Base-by-base conservation (phyloP, 352 stramenopile species). In the Phytophthora nicotianae region DNA sequence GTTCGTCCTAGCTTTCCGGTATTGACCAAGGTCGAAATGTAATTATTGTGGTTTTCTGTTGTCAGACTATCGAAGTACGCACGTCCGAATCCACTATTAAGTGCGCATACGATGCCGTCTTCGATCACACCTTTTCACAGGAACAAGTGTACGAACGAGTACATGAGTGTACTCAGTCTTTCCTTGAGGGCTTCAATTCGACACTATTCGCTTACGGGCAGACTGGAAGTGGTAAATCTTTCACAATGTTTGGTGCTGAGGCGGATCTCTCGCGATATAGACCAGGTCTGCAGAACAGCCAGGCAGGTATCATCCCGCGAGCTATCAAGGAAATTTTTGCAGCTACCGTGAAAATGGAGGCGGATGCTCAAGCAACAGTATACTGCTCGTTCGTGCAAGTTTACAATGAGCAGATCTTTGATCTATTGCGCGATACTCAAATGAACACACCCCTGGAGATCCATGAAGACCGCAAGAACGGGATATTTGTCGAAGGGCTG, bases 371-470 rank as follows among this genome's bases (percentile, higher is more conserved):
- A 38, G 72, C 69, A 5, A 68, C 68, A 19, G 69, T 95, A 0
- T 96, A 86, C 38, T 96, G 86, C 56, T 94, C 83, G 2, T 96
- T 96, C 45, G 82, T 93, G 19, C 90, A 97, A 68, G 91, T 97
- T 56, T 97, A 96, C 79, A 98, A 98, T 57, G 92, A 98, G 43
- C 81, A 97, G 52, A 77, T 97, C 17, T 97, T 90, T 50, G 91
- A 98, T 50, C 52, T 98, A 35, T 60, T 97, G 40, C 75, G 90
- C 13, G 92, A 98, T 52, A 80, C 75, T 20, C 70, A 79, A 32
- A 93, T 95, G 82, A 67, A 77, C 29, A 72, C 63, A 2, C 84
- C 85, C 1, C 59, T 96, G 8, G 80, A 92, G 24, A 97, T 98
- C 50, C 88, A 88, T 59, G 89, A 97, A 65, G 82, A 95, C 62